phyloP scores from a whole-genome alignment of 1,284 basidiomycete species.

The Sphagnurus paluster region DNA sequence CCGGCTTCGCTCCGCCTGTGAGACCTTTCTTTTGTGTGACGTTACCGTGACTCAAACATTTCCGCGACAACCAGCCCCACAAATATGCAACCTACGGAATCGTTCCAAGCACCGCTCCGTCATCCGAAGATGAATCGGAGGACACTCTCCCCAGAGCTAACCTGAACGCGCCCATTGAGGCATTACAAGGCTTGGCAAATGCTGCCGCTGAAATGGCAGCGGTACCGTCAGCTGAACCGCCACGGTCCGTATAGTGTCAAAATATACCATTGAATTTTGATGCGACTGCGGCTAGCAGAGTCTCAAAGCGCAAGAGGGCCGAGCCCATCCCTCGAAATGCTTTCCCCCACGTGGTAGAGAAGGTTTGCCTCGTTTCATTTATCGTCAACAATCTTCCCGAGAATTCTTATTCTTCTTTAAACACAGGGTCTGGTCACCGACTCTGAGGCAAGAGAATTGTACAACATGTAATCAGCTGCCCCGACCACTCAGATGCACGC shows the following conservation, averaged over 20 bases:
- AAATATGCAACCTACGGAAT: conserved; percentile 92
- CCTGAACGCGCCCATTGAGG: conserved; percentile 90
- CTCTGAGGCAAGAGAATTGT: conserved; percentile 76
- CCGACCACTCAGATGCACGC: conserved; percentile 13
- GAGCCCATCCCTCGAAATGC: conserved; percentile 86
- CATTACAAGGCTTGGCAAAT: conserved; percentile 88
- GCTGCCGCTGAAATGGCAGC: conserved; percentile 91
- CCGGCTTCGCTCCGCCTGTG: conserved; percentile 88
- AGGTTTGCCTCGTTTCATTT: conserved; percentile 41
- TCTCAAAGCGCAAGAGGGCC: conserved; percentile 84
- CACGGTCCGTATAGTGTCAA: conserved; percentile 41
- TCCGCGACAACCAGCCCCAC: conserved; percentile 57
- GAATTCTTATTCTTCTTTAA: conserved; percentile 8
- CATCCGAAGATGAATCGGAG: conserved; percentile 87
- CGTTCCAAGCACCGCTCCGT: conserved; percentile 75
- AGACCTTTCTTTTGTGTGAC: conserved; percentile 20
- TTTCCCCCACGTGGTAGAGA: conserved; percentile 82
- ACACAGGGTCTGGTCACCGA: conserved; percentile 76
- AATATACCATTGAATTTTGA: conserved; percentile 6
- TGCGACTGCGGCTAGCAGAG: conserved; percentile 40
- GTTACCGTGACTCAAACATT: conserved; percentile 16
- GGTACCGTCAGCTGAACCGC: conserved; percentile 50
- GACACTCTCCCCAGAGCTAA: conserved; percentile 80
- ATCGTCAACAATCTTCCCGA: background rate
- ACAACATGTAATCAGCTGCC: conserved; percentile 63